Percentiles rank a stretch among this genome's conserved stretches.
Conservation (phyloP, 2,329 filamentous ascomycete species). For the Venturia effusa region DNA sequence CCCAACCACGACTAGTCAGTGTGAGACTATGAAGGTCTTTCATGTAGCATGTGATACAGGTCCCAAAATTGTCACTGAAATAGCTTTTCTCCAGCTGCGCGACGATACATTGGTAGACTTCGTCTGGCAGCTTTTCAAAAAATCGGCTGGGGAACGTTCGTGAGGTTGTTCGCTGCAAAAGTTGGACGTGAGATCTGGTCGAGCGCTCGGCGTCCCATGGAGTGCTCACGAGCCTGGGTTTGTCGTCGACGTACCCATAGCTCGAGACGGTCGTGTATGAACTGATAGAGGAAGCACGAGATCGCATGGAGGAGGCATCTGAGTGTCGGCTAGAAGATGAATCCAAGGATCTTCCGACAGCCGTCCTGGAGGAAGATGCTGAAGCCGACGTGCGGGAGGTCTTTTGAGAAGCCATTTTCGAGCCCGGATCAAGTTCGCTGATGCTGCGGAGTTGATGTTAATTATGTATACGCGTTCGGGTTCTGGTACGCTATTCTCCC, state of each 20-base stretch:
- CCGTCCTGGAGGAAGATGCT: background rate
- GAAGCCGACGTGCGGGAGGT: slow-evolving; percentile 1
- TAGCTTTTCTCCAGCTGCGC: slow-evolving; percentile 39
- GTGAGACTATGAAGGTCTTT: slow-evolving; percentile 43
- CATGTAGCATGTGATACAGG: slow-evolving; percentile 44
- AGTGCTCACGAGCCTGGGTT: slow-evolving; percentile 10
- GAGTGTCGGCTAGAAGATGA: background rate
- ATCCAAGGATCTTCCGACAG: background rate
- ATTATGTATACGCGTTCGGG: background rate
- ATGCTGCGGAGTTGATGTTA: background rate
- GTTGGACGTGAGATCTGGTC: background rate
- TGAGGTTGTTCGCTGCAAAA: background rate
- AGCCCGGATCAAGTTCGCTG: background rate
- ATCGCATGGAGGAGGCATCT: background rate
- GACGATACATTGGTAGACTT: slow-evolving; percentile 46
- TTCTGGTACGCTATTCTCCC: background rate
- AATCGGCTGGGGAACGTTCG: slow-evolving; percentile 6
- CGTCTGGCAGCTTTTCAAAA: slow-evolving; percentile 35
- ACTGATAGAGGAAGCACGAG: background rate
- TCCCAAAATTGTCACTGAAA: slow-evolving; percentile 16
- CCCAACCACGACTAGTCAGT: slow-evolving; percentile 46
- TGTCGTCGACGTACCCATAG: slow-evolving; percentile 2
- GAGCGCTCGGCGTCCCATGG: slow-evolving; percentile 13
- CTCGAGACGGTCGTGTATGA: background rate
- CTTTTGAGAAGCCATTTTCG: slow-evolving; percentile 1